These are phyloP conservation scores for Boletus huronensis DNA, from an alignment of 768 basidiomycete species.

Conservation along the genomic window DNA sequence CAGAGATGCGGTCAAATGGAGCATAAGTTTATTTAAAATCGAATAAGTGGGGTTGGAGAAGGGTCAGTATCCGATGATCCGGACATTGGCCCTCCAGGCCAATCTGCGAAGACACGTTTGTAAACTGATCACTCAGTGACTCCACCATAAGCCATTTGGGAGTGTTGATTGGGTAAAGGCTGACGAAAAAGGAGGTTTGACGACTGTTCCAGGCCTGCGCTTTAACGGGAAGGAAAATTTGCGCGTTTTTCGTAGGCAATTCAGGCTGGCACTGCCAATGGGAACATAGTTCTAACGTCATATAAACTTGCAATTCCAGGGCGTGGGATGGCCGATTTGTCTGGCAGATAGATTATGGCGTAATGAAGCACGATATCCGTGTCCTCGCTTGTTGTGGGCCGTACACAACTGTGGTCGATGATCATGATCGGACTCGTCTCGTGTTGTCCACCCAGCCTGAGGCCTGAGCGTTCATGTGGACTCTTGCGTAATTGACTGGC, in stretches of 20 bases:
- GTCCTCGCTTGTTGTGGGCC: not conserved
- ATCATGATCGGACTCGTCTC: too few species aligned
- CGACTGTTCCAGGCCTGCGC: not conserved
- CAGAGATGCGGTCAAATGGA: not conserved
- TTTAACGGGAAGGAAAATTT: not conserved
- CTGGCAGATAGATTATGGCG: too few species aligned
- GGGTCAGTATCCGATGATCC: not conserved
- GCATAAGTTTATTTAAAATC: too few species aligned
- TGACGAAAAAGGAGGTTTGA: not conserved
- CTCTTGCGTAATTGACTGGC: too few species aligned
- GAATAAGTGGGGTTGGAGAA: not conserved
- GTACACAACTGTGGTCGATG: not conserved
- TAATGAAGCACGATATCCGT: not conserved
- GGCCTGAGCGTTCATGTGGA: too few species aligned
- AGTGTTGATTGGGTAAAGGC: not conserved
- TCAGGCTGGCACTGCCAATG: too few species aligned
- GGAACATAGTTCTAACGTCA: not conserved
- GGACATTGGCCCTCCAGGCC: too few species aligned
- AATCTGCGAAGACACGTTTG: not conserved
- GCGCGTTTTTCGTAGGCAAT: not conserved
- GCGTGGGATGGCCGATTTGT: not conserved
- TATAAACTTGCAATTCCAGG: too few species aligned
- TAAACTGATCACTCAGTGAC: not conserved
- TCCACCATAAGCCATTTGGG: not conserved
- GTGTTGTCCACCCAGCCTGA: too few species aligned